phyloP scores from a whole-genome alignment of 192 early-diverging fungal species.

The Podila clonocystis region DNA sequence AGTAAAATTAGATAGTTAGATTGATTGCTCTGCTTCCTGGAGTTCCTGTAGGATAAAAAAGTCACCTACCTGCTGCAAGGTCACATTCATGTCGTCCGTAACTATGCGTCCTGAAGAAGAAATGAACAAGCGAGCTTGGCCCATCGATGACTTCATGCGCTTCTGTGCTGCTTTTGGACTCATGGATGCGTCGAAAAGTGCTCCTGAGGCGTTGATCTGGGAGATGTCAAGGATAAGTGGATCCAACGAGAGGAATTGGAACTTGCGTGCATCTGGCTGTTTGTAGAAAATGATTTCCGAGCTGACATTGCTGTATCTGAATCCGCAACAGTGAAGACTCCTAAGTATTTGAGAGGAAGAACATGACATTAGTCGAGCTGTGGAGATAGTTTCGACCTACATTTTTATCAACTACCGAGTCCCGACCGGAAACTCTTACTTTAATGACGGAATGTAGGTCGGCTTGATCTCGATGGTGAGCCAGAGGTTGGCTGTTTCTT shows the following conservation, averaged over 20 bases:
- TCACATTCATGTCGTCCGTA: conserved; percentile 53
- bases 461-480: conserved; percentile 52
- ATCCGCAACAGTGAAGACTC: conserved; percentile 51
- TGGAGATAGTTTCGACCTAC: not conserved
- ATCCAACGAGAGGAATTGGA: conserved; percentile 75
- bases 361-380: not conserved
- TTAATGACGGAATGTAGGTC: conserved; percentile 52
- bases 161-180: conserved; percentile 52
- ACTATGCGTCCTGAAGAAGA: conserved; percentile 37
- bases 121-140: conserved; percentile 20
- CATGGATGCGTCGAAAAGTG: conserved; percentile 41
- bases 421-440: conserved; percentile 9
- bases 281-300: conserved; percentile 66
- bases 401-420: not conserved
- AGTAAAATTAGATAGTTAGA: not conserved
- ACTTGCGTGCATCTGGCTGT: conserved; percentile 62
- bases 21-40: conserved; percentile 1
- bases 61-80: conserved; percentile 64
- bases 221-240: conserved; percentile 76
- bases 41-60: not conserved
- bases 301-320: conserved; percentile 50
- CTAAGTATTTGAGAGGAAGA: conserved; percentile 1
- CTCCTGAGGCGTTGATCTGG: conserved; percentile 37
- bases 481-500: conserved; percentile 52
- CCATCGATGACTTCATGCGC: conserved; percentile 40